Base-by-base conservation (phyloP, 2,329 filamentous ascomycete genomes). In the Monilinia fructigena region DNA sequence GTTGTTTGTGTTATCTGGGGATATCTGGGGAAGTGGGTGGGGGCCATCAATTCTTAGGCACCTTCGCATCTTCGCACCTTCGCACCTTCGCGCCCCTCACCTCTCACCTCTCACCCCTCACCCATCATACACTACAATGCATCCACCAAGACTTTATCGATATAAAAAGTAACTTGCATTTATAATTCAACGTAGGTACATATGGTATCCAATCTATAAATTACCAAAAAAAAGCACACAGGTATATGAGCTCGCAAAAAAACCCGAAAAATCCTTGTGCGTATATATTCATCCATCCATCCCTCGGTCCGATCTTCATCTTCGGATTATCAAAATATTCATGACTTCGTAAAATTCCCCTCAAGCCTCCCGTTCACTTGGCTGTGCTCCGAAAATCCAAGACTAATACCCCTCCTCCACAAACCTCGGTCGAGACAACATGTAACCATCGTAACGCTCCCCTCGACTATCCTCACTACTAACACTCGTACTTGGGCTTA, bases 401-500 rank as follows among this genome's bases (percentile, higher is more conserved):
- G 26, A 23, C 45, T 60, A 59, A 45, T 65, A 65, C 18, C 40
- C 47, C 10, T 53, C 55, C 6, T 60, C 55, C 35, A 60, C 35
- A 65, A 65, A 65, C 18, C 63, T 60, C 11, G 63, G 35, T 23
- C n/a, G 55, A 26, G 63, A 11, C 11, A 65, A 42, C 42, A 69
- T 55, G 61, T 69, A 71, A 2, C 58, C 65, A 6, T 48, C 63
- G 53, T 72, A 70, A 52, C 55, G 69, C 1, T 66, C 70, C 8
- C 54, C 66, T 45, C 62, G 66, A 64, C 70, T 72, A 18, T 66
- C 64, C 20, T 67, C 72, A 65, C 71, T 72, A 56, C 71, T 74
- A 7, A 75, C 71, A 66, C 75, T 76, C 58, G 74, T 76, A 64
- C 72, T 75, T 11, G 75, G 75, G 55, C 75, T 76, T 2, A 69